Percentiles rank a stretch among this genome's conserved stretches.
Conservation (phyloP, 163 green algal species). For the Chloroidium sp. region DNA sequence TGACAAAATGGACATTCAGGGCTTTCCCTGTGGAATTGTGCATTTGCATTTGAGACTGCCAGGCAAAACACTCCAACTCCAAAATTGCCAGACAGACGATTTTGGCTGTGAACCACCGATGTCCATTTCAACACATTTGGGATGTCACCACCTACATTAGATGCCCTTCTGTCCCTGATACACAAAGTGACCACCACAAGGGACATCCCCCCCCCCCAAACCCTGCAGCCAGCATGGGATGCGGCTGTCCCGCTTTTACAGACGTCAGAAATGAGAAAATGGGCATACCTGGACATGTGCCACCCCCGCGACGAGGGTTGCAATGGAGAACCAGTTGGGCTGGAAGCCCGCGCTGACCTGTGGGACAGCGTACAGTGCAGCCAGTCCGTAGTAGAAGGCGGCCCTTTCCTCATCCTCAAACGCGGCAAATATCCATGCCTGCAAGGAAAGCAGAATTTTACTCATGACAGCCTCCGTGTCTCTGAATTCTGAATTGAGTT, state of each 20-base stretch:
- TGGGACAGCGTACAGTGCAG: slow-evolving; percentile 3
- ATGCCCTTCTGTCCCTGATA: no score
- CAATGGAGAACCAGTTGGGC: slow-evolving; percentile 4
- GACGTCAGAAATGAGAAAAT: background rate
- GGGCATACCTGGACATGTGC: slow-evolving; percentile 4
- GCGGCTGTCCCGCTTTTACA: background rate
- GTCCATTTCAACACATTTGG: no score
- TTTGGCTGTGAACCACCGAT: no score
- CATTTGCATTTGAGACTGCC: no score
- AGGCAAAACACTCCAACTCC: no score
- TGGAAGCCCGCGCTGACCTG: background rate
- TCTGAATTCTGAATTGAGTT: no score
- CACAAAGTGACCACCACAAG: no score
- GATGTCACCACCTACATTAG: no score
- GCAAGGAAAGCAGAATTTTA: background rate
- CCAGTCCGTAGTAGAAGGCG: slow-evolving; percentile 2
- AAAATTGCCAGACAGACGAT: no score
- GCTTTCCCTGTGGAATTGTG: no score
- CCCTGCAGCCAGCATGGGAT: background rate
- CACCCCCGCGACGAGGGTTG: background rate
- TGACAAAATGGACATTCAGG: no score
- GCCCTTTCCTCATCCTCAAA: slow-evolving; percentile 6
- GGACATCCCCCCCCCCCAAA: no score
- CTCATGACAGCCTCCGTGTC: background rate
- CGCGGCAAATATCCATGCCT: slow-evolving; percentile 11